Base-by-base conservation (phyloP, 129 eudicot genomes). In the Smallanthus sonchifolius region DNA sequence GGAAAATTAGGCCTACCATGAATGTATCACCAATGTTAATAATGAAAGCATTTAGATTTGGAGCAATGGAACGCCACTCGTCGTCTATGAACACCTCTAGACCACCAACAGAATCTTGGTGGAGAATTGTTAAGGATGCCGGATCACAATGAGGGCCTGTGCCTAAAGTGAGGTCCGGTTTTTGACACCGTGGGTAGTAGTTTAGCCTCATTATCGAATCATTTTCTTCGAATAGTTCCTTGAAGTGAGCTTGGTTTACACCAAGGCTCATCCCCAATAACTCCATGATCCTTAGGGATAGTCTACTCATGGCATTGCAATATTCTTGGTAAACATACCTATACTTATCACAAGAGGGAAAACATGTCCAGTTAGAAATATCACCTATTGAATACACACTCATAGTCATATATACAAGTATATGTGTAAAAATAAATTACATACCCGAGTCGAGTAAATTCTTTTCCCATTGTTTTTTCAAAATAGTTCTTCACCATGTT, bases 91-190 rank as follows among this genome's bases (percentile, higher is more conserved):
- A 87, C 75, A 87, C 92, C 79, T 87, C 84, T 45, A 87, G 87
- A 54, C 92, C 92, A 52, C 87, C 89, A 52, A 87, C 89, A 2
- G 84, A 74, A 72, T 87, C 92, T 66, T 87, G 92, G 79, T 85
- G 89, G 56, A 87, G 92, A 32, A 87, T 87, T 65, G 92, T 87
- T 65, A 87, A 79, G 17, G 92, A 85, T 45, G 92, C 85, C 3
- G 92, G 92, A 65, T 87, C 92, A 15, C 92, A 87, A 72, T 87
- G 92, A 74, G 92, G 92, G 10, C 92, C 92, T 2, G 92, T 87
- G 51, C 92, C 92, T 75, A 87, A 81, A 63, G 92, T 85, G 19
- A 77, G 89, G 28, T 87, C 87, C 8, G 92, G 92, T 55, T 81
- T 83, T 65, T 85, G 85, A 79, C 92, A 87, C 64, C 74, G 84